phyloP scores from a whole-genome alignment of 129 eudicot genomes.

The Logfia minima region DNA sequence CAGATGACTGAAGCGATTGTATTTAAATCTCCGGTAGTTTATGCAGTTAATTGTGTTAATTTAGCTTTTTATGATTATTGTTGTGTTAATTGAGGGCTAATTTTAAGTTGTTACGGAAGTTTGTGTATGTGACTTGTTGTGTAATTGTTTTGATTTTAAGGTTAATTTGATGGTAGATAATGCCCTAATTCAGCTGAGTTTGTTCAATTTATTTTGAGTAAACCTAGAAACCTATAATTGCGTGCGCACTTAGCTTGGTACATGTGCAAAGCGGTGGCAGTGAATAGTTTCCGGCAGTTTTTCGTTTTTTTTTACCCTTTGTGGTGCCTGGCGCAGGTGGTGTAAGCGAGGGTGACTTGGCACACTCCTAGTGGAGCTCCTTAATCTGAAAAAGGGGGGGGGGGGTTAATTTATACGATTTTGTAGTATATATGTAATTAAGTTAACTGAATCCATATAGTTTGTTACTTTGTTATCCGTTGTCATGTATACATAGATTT shows the following conservation, averaged over 20 bases:
- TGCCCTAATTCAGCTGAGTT: conserved; percentile 17
- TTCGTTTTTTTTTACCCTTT: too few relatives aligned
- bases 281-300: not conserved
- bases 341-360: too few relatives aligned
- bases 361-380: too few relatives aligned
- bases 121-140: conserved; percentile 5
- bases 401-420: too few relatives aligned
- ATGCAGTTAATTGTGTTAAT: conserved; percentile 12
- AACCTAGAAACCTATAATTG: conserved; percentile 12
- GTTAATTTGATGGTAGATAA: conserved; percentile 1
- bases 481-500: too few relatives aligned
- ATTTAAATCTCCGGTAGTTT: conserved; percentile 75
- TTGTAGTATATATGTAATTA: not conserved
- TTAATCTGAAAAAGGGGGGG: too few relatives aligned
- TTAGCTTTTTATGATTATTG: not conserved
- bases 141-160: not conserved
- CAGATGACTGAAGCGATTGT: conserved; percentile 58
- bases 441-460: not conserved
- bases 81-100: not conserved
- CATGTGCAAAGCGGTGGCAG: not conserved
- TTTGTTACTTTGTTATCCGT: not conserved
- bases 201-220: conserved; percentile 7
- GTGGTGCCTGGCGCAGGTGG: not conserved
- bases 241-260: not conserved
- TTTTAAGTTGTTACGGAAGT: not conserved